Percentiles rank a stretch among this genome's conserved stretches.
Conservation (phyloP, 768 basidiomycete species). For the Pisolithus sp. region DNA sequence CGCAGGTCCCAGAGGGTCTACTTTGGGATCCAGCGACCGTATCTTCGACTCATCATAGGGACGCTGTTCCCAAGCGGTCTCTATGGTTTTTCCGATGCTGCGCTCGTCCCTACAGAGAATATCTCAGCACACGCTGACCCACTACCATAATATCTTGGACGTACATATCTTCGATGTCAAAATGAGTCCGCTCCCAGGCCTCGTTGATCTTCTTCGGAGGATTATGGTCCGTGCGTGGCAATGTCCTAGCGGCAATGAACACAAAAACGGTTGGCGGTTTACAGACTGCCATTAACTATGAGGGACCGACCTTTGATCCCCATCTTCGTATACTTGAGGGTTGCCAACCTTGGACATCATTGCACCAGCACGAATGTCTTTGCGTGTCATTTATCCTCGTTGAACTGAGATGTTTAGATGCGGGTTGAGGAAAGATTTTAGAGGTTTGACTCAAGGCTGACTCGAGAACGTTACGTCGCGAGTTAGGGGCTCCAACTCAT, state of each 20-base stretch:
- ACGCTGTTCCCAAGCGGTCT: conserved; percentile 28
- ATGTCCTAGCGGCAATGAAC: conserved; percentile 12
- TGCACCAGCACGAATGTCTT: conserved; percentile 22
- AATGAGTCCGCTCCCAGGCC: conserved; percentile 30
- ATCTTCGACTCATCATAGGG: conserved; percentile 27
- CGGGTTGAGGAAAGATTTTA: not conserved
- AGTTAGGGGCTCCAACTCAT: not conserved
- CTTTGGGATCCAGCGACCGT: conserved; percentile 25
- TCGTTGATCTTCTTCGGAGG: conserved; percentile 25
- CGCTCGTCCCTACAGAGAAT: conserved; percentile 34
- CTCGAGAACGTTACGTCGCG: not conserved
- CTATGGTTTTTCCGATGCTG: conserved; percentile 34
- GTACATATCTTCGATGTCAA: conserved; percentile 38
- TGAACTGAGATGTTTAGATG: not conserved
- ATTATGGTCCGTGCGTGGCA: conserved; percentile 17
- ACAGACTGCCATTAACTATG: conserved; percentile 3
- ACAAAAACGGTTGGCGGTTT: conserved; percentile 1
- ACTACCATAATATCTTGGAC: not conserved
- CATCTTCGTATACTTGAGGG: conserved; percentile 39
- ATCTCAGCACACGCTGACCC: not conserved
- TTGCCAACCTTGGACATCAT: conserved; percentile 51
- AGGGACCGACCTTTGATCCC: conserved; percentile 37
- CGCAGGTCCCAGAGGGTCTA: conserved; percentile 45
- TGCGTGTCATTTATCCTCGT: conserved; percentile 10
- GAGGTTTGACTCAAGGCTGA: not conserved